Evolutionary conservation across 108 stramenopile genomes (phyloP), one percentile per base, ranked within the genome.

Genomic region (Skeletonema tropicum): DNA sequence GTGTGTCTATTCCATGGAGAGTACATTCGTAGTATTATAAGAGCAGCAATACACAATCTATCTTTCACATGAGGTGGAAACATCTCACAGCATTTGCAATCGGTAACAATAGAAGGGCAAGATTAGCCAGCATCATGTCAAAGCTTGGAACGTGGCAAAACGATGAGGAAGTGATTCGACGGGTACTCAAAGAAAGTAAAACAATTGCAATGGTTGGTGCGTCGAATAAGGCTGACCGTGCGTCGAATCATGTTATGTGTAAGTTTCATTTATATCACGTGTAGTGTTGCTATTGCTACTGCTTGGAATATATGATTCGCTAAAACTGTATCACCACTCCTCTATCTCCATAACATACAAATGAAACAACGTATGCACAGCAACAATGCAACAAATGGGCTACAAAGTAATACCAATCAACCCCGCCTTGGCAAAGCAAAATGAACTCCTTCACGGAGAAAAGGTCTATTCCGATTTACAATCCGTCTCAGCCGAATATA

Each of bases 191-290:
- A 11, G 62, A 70, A 29, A 72, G 86, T 23, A 84, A 88, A 72
- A 92, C 89, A 12, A 92, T 95, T 79, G 94, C 91, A 11, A 66
- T 95, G 39, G 89, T 95, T 3, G 94, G 94, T 12, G 94, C 94
- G 3, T 88, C 87, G 0, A 82, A 86, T 31, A 94, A 94, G 66
- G 59, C 87, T 19, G 86, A 87, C 11, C 68, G 94, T 13, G 84
- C 89, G 9, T 87, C 90, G 4, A 83, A 95, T 75, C 69, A 90
- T 66, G 90, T 95, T 33, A 91, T 95, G 94, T 82, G 85, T 70
- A 78, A 83, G 71, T 66, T 84, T 5, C 11, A 3, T 3, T n/a
- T n/a, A 5, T 5, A 86, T 32, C 30, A 29, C 57, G n/a, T 38
- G 11, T 14, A 21, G 33, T 70, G 29, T 39, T 38, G 19, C 26